A percentile compares a stretch with the other conserved stretches of the same genome.
These are phyloP conservation scores for Hypomontagnella submonticulosa DNA, from an alignment of 495 filamentous ascomycete genomes.

Conservation along the genomic window DNA sequence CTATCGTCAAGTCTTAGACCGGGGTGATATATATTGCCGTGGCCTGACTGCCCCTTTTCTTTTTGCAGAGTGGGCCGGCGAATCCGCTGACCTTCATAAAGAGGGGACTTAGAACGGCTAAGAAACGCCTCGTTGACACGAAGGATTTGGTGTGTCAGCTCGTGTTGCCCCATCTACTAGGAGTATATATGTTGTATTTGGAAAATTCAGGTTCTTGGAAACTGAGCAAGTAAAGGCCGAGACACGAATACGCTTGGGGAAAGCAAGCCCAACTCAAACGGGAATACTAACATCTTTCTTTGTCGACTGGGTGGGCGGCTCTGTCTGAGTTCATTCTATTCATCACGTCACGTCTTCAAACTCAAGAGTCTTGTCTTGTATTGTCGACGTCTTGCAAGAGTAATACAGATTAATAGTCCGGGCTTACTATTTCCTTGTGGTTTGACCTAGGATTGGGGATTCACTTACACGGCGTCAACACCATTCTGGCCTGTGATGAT, in stretches of 20 bases:
- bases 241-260: conserved; percentile 4
- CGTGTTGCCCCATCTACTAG: conserved; percentile 3
- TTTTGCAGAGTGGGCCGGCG: conserved; percentile 6
- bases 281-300: conserved; percentile 13
- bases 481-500: conserved; percentile 25
- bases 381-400: conserved; percentile 23
- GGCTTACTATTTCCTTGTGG: conserved; percentile 1
- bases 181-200: conserved; percentile 7
- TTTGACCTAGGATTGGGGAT: conserved; percentile 8
- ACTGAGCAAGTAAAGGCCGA: conserved; percentile 2
- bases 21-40: conserved; percentile 1
- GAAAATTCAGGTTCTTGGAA: conserved; percentile 4
- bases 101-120: conserved; percentile 5
- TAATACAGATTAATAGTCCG: conserved; percentile 31
- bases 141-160: conserved; percentile 7
- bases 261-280: conserved; percentile 8
- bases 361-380: conserved; percentile 3
- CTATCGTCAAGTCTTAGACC: conserved; percentile 11
- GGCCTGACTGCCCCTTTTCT: conserved; percentile 4
- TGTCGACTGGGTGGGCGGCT: conserved; percentile 4
- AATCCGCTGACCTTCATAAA: conserved; percentile 14
- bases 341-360: neutral
- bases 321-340: conserved; percentile 10
- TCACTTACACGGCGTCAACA: conserved; percentile 23
- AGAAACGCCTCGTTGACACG: conserved; percentile 2